Conservation (phyloP, 1,284 basidiomycete species). For the Meira miltonrushii region DNA sequence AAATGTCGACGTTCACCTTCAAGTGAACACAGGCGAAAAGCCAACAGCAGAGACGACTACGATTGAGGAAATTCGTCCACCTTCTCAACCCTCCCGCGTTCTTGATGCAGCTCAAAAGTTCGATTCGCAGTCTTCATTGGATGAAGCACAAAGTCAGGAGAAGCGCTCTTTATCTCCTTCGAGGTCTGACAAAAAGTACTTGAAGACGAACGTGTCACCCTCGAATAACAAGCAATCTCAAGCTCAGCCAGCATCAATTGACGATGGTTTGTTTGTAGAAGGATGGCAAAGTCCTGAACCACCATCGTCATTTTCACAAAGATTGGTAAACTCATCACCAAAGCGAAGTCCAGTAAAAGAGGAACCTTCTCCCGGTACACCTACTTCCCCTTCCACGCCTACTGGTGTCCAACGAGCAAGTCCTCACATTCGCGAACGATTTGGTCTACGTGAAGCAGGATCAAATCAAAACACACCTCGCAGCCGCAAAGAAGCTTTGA, state of each 20-base stretch:
- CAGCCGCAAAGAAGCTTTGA: not conserved
- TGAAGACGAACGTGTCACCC: not conserved
- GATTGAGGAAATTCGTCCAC: not conserved
- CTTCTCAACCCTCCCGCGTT: not conserved
- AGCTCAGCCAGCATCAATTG: not conserved
- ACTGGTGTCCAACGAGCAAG: constrained; percentile 9
- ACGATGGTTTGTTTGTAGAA: constrained; percentile 4
- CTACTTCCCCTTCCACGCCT: not conserved
- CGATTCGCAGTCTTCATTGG: no score
- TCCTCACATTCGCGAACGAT: constrained; percentile 15
- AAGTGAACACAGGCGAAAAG: not conserved
- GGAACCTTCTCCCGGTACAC: not conserved
- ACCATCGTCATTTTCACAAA: not conserved
- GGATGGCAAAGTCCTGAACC: constrained; percentile 9
- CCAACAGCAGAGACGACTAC: not conserved
- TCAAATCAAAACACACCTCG: constrained; percentile 7
- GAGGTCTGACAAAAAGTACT: no score
- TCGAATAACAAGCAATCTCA: not conserved
- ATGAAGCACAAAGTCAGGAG: not conserved
- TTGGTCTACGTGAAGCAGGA: constrained; percentile 15
- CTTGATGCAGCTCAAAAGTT: not conserved
- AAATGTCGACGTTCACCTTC: not conserved
- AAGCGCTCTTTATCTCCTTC: not conserved
- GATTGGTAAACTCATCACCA: not conserved
- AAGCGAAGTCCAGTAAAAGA: not conserved